These are phyloP conservation scores for Alternaria postmessia DNA, from an alignment of 2,329 filamentous ascomycete species.

Conservation along the genomic window DNA sequence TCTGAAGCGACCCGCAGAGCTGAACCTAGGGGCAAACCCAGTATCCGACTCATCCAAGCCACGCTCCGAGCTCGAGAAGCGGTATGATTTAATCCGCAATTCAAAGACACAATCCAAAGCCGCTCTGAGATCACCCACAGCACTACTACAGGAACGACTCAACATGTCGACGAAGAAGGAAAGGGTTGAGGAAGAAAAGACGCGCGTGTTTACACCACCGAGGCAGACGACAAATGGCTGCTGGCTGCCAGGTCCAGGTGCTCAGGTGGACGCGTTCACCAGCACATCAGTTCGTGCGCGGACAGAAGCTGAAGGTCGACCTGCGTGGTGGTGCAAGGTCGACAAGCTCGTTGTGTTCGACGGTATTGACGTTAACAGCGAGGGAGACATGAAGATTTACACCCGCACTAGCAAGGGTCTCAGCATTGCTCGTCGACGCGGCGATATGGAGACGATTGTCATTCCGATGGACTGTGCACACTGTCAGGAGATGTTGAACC, in stretches of 20 bases:
- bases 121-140: conserved; percentile 43
- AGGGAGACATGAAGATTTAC: conserved; percentile 23
- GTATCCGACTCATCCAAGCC: conserved; percentile 25
- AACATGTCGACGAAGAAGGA: conserved; percentile 33
- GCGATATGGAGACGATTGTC: conserved; percentile 40
- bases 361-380: conserved; percentile 25
- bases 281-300: conserved; percentile 39
- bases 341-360: conserved; percentile 48
- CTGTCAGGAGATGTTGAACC: conserved; percentile 45
- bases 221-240: conserved; percentile 37
- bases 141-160: conserved; percentile 40
- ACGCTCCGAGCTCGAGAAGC: conserved; percentile 43
- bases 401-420: conserved; percentile 44
- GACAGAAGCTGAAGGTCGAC: conserved; percentile 31
- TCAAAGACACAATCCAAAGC: conserved; percentile 41
- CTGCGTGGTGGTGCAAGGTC: conserved; percentile 49
- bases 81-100: conserved; percentile 43
- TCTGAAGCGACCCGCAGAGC: conserved; percentile 39
- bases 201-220: conserved; percentile 39
- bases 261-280: conserved; percentile 30
- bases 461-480: conserved; percentile 44
- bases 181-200: conserved; percentile 28
- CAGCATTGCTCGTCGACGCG: conserved; percentile 38
- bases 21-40: conserved; percentile 33
- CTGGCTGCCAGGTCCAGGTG: conserved; percentile 38